phyloP scores from a whole-genome alignment of 2,329 filamentous ascomycete species.

The Cryphonectria nitschkei region DNA sequence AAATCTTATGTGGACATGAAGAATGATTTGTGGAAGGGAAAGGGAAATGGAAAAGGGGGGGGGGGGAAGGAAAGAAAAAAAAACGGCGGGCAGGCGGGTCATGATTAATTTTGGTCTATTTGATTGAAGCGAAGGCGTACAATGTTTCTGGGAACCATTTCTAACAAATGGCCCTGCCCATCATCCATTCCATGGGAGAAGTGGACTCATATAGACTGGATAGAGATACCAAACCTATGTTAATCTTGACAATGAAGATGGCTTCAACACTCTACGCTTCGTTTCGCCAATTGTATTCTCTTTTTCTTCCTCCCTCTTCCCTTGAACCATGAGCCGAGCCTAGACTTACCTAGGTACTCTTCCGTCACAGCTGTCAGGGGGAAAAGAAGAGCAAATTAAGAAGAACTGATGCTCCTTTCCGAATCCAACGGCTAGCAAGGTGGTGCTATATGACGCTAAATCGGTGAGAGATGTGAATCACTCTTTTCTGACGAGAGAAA shows the following conservation, averaged over 20 bases:
- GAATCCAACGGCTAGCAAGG: neutral
- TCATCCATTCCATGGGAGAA: neutral
- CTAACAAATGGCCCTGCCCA: neutral
- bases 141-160: neutral
- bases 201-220: neutral
- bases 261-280: neutral
- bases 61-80: too few species aligned
- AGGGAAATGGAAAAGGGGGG: neutral
- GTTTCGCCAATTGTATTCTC: neutral
- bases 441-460: neutral
- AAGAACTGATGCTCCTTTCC: neutral
- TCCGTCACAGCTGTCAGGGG: neutral
- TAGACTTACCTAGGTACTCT: too few species aligned
- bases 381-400: too few species aligned
- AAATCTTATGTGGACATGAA: constrained; percentile 53
- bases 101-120: neutral
- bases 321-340: too few species aligned
- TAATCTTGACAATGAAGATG: neutral
- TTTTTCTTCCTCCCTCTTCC: neutral
- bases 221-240: neutral
- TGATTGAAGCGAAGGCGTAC: neutral
- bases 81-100: neutral
- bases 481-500: neutral
- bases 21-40: neutral
- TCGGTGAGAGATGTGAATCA: too few species aligned